Conservation (phyloP, 2,329 filamentous ascomycete genomes). For the Colletotrichum costaricense region DNA sequence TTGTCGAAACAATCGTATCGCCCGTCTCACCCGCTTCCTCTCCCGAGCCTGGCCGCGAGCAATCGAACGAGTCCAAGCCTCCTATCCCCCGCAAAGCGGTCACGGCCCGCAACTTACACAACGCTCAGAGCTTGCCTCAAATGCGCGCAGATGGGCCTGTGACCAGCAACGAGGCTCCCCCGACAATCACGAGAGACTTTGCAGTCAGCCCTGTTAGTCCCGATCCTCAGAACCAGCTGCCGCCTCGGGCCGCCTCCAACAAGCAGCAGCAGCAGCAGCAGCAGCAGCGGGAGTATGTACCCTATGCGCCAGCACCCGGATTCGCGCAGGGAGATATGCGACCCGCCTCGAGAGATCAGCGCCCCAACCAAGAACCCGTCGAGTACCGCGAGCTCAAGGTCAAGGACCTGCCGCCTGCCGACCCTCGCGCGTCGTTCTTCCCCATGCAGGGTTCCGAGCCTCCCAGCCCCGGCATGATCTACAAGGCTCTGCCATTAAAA, state of each 20-base stretch:
- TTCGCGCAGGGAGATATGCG: slow-evolving; percentile 15
- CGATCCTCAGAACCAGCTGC: slow-evolving; percentile 41
- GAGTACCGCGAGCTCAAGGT: slow-evolving; percentile 55
- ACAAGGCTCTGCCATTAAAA: slow-evolving; percentile 55
- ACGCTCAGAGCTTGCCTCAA: slow-evolving; percentile 40
- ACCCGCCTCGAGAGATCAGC: slow-evolving; percentile 18
- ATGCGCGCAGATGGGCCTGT: slow-evolving; percentile 36
- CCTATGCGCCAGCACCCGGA: slow-evolving; percentile 4
- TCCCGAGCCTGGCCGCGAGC: slow-evolving; percentile 47
- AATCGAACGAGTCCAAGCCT: slow-evolving; percentile 36
- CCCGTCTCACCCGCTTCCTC: slow-evolving; percentile 59
- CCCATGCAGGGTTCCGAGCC: slow-evolving; percentile 45
- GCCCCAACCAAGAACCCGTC: slow-evolving; percentile 24
- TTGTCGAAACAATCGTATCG: slow-evolving; percentile 50
- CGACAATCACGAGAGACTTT: slow-evolving; percentile 36
- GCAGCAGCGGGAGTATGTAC: slow-evolving; percentile 12
- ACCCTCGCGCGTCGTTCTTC: slow-evolving; percentile 51
- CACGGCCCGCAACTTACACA: slow-evolving; percentile 38
- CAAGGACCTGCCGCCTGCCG: slow-evolving; percentile 44
- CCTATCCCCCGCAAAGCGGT: slow-evolving; percentile 42
- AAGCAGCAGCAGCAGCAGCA: slow-evolving; percentile 28
- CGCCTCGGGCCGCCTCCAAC: slow-evolving; percentile 47
- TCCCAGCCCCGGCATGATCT: slow-evolving; percentile 48
- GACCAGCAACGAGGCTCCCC: slow-evolving; percentile 39
- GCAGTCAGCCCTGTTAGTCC: slow-evolving; percentile 35